Base-by-base conservation (phyloP, 352 stramenopile species). In the Globisporangium polare region DNA sequence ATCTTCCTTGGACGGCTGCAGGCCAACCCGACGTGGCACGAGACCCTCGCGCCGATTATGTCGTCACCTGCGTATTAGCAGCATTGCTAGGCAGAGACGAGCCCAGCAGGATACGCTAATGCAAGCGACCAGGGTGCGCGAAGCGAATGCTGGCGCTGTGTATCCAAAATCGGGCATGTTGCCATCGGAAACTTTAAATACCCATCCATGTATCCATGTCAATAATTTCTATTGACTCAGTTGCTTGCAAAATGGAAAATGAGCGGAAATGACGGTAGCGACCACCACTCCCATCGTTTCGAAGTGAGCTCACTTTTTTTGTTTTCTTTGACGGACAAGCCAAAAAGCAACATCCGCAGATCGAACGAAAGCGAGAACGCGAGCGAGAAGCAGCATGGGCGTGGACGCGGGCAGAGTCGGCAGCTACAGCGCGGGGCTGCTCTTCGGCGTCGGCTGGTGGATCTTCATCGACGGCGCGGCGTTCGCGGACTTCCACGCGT, bases 1-100 rank as follows among this genome's bases (percentile, higher is more conserved):
- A 94, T 95, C 59, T 94, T 95, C 62, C 53, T 88, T 3, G 85
- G 86, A 0, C 77, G 87, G 0, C 62, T 95, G 45, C 78, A 94
- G n/a, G 84, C 73, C 12, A 92, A 92, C 59, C 53, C 72, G 0
- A 60, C 67, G 4, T 94, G 84, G 84, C 70, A 80, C 0, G 72
- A 89, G 43, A 55, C 65, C 10, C 73, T 94, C 17, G 78, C 75
- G 3, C 82, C 84, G 5, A 56, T 75, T 13, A 63, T 75, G 29
- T 31, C 58, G 24, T 26, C 57, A 10, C 45, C 57, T 9, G 29
- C 29, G 2, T 63, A 57, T 24, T 35, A 50, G 12, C 7, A n/a
- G 15, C 26, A n/a, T n/a, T 24, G 24, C 6, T 0, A 20, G 5
- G 5, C 5, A 9, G 18, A 8, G 22, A 46, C 7, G 41, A 46